Conservation (phyloP, 192 early-diverging fungal genomes). For the Phlyctochytrium arcticum region DNA sequence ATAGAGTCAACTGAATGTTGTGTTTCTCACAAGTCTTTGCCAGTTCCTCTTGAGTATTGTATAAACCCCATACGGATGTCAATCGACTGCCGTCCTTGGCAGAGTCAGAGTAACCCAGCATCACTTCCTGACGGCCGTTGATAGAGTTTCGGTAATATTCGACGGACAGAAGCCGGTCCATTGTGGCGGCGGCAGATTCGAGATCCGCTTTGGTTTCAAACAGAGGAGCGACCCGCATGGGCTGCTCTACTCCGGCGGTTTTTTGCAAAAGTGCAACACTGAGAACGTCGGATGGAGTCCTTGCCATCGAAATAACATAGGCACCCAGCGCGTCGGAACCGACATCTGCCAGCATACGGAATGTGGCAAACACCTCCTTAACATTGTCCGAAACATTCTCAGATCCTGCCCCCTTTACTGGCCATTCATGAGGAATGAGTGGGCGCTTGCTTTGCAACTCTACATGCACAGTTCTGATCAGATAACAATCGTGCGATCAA, state of each 20-base stretch:
- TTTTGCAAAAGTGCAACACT: conserved; percentile 31
- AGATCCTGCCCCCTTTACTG: background rate
- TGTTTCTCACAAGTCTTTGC: conserved; percentile 21
- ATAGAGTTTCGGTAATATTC: conserved; percentile 19
- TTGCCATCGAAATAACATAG: conserved; percentile 36
- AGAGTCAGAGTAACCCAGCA: conserved; percentile 37
- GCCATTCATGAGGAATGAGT: conserved; percentile 26
- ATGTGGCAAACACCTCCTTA: conserved; percentile 29
- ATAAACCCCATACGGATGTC: conserved; percentile 30
- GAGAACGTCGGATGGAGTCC: conserved; percentile 26
- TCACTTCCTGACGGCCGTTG: conserved; percentile 30
- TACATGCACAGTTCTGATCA: no score
- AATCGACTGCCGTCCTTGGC: conserved; percentile 33
- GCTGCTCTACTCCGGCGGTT: conserved; percentile 11
- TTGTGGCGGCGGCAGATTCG: conserved; percentile 23
- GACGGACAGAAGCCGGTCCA: conserved; percentile 26
- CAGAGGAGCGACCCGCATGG: conserved; percentile 28
- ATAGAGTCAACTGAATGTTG: conserved; percentile 23
- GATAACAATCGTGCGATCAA: background rate
- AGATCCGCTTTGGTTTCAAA: conserved; percentile 38
- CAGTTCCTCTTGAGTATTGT: conserved; percentile 21
- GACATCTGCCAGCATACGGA: conserved; percentile 24
- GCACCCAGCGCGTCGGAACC: conserved; percentile 27
- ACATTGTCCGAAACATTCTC: conserved; percentile 14
- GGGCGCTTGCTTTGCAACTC: conserved; percentile 29